A percentile compares a stretch with the other conserved stretches of the same genome.
phyloP scores from a whole-genome alignment of 2,329 filamentous ascomycete species.

The Penicillium sp. region DNA sequence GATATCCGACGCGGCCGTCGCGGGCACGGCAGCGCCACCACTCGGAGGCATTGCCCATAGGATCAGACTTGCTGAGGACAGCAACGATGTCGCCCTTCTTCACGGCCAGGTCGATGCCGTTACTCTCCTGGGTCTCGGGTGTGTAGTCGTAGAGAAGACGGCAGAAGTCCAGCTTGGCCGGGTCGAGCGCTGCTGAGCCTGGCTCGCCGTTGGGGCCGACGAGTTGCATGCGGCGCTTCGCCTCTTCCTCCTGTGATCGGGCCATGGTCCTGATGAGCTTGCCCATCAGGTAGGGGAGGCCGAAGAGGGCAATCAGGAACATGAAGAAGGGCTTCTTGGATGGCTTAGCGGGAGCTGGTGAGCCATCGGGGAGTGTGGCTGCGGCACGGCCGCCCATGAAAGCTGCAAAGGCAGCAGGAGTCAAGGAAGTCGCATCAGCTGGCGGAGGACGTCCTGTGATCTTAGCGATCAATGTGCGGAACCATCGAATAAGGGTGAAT shows the following conservation, averaged over 20 bases:
- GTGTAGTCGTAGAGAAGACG: slow-evolving; percentile 91
- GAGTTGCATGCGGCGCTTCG: slow-evolving; percentile 50
- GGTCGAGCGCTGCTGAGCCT: slow-evolving; percentile 63
- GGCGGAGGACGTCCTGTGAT: slow-evolving; percentile 87
- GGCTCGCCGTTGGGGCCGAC: slow-evolving; percentile 51
- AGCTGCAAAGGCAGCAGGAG: slow-evolving; percentile 82
- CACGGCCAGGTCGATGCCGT: slow-evolving; percentile 82
- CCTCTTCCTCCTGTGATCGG: slow-evolving; percentile 78
- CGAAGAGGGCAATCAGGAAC: slow-evolving; percentile 91
- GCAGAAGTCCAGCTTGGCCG: slow-evolving; percentile 92
- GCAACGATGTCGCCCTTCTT: slow-evolving; percentile 96
- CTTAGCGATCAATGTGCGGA: slow-evolving; percentile 86
- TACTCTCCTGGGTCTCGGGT: slow-evolving; percentile 62
- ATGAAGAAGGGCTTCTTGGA: slow-evolving; percentile 95
- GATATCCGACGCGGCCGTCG: slow-evolving; percentile 85
- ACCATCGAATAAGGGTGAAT: slow-evolving; percentile 93
- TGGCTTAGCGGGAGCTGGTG: slow-evolving; percentile 65
- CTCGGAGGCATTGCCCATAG: slow-evolving; percentile 84
- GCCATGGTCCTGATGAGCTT: slow-evolving; percentile 88
- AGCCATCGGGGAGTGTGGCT: slow-evolving; percentile 61
- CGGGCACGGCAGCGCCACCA: slow-evolving; percentile 96
- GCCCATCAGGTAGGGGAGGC: slow-evolving; percentile 93
- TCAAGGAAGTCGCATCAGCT: slow-evolving; percentile 80
- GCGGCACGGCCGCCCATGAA: slow-evolving; percentile 69
- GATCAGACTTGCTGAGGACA: slow-evolving; percentile 87